Conservation (phyloP, 495 filamentous ascomycete genomes). For the Bryoglossum gracile region DNA sequence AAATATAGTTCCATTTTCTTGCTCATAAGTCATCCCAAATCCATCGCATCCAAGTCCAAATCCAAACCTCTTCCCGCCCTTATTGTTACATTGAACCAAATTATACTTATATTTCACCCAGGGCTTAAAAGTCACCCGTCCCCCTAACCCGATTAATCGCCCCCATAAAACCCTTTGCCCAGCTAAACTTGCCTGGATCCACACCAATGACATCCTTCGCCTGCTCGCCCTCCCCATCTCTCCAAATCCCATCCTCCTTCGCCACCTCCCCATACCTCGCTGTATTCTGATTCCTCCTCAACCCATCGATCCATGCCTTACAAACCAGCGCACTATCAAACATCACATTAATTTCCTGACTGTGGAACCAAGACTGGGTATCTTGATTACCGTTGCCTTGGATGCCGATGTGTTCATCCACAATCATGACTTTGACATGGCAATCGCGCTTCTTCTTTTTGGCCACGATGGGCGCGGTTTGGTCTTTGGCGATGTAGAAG, state of each 20-base stretch:
- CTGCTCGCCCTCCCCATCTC: conserved; percentile 47
- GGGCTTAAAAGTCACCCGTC: conserved; percentile 46
- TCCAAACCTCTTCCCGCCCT: too few species aligned
- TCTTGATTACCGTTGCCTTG: conserved; percentile 74
- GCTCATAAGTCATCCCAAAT: too few species aligned
- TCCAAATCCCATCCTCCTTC: conserved; percentile 52
- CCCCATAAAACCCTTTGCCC: conserved; percentile 55
- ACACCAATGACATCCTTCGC: conserved; percentile 52
- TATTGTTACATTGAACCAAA: too few species aligned
- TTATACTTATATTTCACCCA: too few species aligned
- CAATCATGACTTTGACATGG: conserved; percentile 71
- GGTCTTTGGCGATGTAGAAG: conserved; percentile 70
- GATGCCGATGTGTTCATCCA: conserved; percentile 59
- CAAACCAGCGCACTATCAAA: conserved; percentile 57
- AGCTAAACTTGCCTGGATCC: conserved; percentile 51
- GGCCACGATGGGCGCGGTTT: conserved; percentile 55
- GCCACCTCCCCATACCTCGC: conserved; percentile 50
- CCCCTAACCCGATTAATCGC: conserved; percentile 45
- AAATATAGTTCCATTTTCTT: too few species aligned
- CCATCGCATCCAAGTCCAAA: too few species aligned
- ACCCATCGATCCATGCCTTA: conserved; percentile 50
- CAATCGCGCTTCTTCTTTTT: conserved; percentile 55
- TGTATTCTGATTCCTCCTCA: conserved; percentile 67
- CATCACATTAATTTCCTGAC: conserved; percentile 69
- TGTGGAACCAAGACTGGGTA: conserved; percentile 74